A percentile compares a stretch with the other conserved stretches of the same genome.
Conservation (phyloP, 352 stramenopile genomes). For the Pythium scleroteichum region DNA sequence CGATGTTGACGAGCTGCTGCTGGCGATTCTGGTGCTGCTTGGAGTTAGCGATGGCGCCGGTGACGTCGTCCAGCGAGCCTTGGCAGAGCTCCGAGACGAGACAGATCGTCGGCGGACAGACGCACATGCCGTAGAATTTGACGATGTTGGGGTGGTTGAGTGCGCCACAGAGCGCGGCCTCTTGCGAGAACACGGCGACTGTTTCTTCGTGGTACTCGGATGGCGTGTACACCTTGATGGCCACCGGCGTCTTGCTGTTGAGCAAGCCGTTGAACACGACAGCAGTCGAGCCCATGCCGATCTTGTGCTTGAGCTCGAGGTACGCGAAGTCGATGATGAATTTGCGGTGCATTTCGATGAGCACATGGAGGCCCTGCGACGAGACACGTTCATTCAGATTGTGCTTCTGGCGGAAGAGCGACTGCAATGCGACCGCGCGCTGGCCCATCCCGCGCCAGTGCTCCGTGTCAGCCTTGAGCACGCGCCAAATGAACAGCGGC, state of each 20-base stretch:
- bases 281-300: slow-evolving; percentile 43
- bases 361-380: slow-evolving; percentile 41
- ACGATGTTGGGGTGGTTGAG: slow-evolving; percentile 51
- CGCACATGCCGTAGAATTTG: slow-evolving; percentile 45
- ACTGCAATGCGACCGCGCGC: slow-evolving; percentile 25
- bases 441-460: slow-evolving; percentile 31
- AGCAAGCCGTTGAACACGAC: slow-evolving; percentile 46
- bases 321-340: slow-evolving; percentile 57
- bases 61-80: slow-evolving; percentile 38
- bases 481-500: slow-evolving; percentile 38
- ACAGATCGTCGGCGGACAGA: slow-evolving; percentile 48
- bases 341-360: slow-evolving; percentile 47
- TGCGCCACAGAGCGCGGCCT: slow-evolving; percentile 39
- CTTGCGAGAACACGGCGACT: slow-evolving; percentile 42
- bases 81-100: slow-evolving; percentile 54
- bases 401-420: slow-evolving; percentile 22
- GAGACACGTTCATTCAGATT: slow-evolving; percentile 39
- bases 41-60: not conserved
- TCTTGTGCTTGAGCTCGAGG: slow-evolving; percentile 38
- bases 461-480: slow-evolving; percentile 32
- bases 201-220: slow-evolving; percentile 37
- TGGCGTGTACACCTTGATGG: slow-evolving; percentile 57
- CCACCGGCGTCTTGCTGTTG: slow-evolving; percentile 35
- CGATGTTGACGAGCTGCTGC: slow-evolving; percentile 34
- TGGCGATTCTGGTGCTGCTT: slow-evolving; percentile 18